phyloP scores from a whole-genome alignment of 2,329 filamentous ascomycete species.

The Cercospora zeae-maydis region DNA sequence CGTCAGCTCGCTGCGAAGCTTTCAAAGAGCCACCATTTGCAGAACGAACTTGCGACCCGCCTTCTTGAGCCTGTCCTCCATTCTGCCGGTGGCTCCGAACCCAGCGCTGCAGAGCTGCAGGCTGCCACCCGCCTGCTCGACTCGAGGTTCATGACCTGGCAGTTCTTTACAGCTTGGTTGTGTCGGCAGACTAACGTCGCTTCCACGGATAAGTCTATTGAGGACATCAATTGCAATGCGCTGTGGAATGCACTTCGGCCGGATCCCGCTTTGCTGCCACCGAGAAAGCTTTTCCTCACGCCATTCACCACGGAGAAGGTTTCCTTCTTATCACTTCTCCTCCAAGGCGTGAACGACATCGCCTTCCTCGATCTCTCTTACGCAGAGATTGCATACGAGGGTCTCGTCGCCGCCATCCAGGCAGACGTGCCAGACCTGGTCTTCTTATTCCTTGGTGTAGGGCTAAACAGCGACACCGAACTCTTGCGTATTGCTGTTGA shows the following conservation, averaged over 20 bases:
- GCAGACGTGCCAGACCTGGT: slow-evolving; percentile 24
- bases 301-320: slow-evolving; percentile 17
- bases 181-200: neutral
- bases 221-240: slow-evolving; percentile 1
- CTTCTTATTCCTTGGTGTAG: slow-evolving; percentile 26
- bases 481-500: slow-evolving; percentile 33
- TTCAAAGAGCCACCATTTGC: slow-evolving; percentile 31
- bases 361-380: slow-evolving; percentile 20
- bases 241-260: slow-evolving; percentile 25
- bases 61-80: slow-evolving; percentile 25
- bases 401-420: slow-evolving; percentile 31
- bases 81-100: neutral
- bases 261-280: slow-evolving; percentile 23
- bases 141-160: slow-evolving; percentile 37
- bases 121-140: slow-evolving; percentile 31
- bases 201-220: neutral
- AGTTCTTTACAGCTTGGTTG: slow-evolving; percentile 33
- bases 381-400: slow-evolving; percentile 31
- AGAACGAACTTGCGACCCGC: slow-evolving; percentile 28
- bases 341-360: slow-evolving; percentile 13
- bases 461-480: slow-evolving; percentile 27
- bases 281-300: slow-evolving; percentile 22
- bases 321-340: slow-evolving; percentile 17
- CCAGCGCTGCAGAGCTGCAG: slow-evolving; percentile 17
- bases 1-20: slow-evolving; percentile 30